phyloP scores from a whole-genome alignment of 202 grass and related monocot species.

The Tripidium arundinaceum region DNA sequence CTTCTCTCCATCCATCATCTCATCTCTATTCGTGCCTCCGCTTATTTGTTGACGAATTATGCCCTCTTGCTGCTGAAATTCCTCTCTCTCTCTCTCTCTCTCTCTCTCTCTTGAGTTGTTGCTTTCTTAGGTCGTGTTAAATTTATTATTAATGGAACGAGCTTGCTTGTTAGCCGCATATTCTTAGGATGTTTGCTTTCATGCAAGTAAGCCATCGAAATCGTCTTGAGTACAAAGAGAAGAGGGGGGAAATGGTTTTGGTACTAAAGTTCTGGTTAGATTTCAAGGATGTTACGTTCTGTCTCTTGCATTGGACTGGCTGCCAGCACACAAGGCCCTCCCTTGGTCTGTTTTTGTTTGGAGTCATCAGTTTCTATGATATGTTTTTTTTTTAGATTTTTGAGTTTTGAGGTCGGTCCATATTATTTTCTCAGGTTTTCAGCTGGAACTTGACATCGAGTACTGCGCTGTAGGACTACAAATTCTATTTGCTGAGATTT shows the following conservation, averaged over 20 bases:
- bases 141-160: neutral
- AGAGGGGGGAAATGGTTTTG: neutral
- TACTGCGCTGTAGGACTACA: neutral
- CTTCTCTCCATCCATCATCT: neutral
- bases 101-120: neutral
- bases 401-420: neutral
- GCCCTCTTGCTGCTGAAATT: neutral
- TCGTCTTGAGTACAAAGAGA: neutral
- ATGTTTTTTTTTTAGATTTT: neutral
- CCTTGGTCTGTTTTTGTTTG: neutral
- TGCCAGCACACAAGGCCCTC: neutral
- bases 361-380: neutral
- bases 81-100: neutral
- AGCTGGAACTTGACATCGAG: neutral
- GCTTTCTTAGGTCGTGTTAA: neutral
- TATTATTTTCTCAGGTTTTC: neutral
- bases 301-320: conserved; percentile 19
- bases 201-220: neutral
- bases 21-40: neutral
- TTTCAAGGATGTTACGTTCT: neutral
- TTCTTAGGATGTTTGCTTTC: neutral
- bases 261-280: neutral
- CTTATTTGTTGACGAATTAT: neutral
- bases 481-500: neutral
- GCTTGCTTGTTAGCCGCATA: neutral